Conservation (phyloP, 805 yeast genomes). For the Wickerhamiella cacticola region DNA sequence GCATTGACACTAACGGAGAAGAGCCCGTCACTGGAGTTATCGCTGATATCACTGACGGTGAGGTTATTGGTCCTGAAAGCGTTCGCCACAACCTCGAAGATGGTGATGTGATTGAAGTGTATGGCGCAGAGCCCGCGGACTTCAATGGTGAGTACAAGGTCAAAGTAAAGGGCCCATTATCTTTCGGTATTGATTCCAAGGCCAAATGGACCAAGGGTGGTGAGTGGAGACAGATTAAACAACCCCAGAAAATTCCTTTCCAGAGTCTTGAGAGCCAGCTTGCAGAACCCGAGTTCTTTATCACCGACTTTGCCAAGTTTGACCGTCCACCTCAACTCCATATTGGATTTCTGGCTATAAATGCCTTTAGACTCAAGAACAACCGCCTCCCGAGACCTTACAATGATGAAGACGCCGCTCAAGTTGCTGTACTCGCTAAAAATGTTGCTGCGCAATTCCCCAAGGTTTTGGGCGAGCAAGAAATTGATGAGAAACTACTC, state of each 20-base stretch:
- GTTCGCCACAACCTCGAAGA: conserved; percentile 88
- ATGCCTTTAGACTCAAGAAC: conserved; percentile 54
- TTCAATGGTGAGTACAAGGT: conserved; percentile 65
- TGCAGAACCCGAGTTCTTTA: conserved; percentile 60
- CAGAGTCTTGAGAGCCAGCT: conserved; percentile 55
- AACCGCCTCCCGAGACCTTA: conserved; percentile 61
- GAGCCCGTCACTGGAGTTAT: conserved; percentile 81
- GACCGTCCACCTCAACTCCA: conserved; percentile 87
- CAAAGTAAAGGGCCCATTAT: conserved; percentile 87
- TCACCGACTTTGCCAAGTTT: conserved; percentile 86
- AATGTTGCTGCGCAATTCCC: conserved; percentile 50
- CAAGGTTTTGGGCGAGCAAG: conserved; percentile 43
- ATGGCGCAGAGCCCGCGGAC: conserved; percentile 71
- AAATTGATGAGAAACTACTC: conserved; percentile 52
- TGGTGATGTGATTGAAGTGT: conserved; percentile 77
- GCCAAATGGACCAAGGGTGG: conserved; percentile 65
- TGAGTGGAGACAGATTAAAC: conserved; percentile 80
- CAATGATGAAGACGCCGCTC: conserved; percentile 60
- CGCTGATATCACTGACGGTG: conserved; percentile 79
- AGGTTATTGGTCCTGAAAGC: conserved; percentile 87
- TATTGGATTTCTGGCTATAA: conserved; percentile 81
- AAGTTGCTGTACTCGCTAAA: conserved; percentile 46
- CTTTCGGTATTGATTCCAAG: conserved; percentile 58
- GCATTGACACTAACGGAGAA: conserved; percentile 82
- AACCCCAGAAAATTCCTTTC: conserved; percentile 55